phyloP scores from a whole-genome alignment of 2,329 filamentous ascomycete species.

The Magnaporthiopsis rhizophila region DNA sequence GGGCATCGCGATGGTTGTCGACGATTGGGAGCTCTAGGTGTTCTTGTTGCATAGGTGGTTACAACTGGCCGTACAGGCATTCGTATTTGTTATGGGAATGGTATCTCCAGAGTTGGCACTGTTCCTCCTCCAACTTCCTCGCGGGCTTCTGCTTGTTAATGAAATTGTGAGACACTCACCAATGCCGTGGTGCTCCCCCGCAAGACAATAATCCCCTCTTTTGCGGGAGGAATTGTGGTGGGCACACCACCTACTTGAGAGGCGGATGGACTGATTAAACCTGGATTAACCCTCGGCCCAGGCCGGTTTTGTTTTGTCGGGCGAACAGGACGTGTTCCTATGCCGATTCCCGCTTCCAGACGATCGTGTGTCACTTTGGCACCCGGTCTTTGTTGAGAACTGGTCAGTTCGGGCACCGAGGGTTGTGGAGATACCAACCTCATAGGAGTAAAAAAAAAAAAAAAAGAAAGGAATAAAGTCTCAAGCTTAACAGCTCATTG shows the following conservation, averaged over 20 bases:
- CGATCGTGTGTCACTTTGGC: neutral
- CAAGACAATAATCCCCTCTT: no score
- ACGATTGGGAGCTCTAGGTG: neutral
- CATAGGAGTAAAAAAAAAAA: no score
- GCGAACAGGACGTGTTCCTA: neutral
- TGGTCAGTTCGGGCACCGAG: neutral
- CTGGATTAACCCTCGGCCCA: neutral
- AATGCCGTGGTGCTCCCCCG: no score
- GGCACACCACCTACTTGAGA: neutral
- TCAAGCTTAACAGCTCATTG: neutral
- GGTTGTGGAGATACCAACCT: neutral
- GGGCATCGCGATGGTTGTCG: slow-evolving; percentile 20
- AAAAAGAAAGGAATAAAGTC: neutral
- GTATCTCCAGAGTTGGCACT: neutral
- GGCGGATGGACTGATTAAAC: neutral
- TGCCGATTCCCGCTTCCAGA: neutral
- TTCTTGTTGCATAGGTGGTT: neutral
- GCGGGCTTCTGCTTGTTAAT: neutral
- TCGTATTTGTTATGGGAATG: neutral
- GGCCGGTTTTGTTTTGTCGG: neutral
- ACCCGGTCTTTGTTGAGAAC: neutral
- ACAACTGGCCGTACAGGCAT: no score
- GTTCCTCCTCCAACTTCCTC: neutral
- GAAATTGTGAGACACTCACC: neutral
- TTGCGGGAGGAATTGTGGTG: neutral